Evolutionary conservation across 441 rosid genomes (phyloP).

Genomic region (Capsella rubella): DNA sequence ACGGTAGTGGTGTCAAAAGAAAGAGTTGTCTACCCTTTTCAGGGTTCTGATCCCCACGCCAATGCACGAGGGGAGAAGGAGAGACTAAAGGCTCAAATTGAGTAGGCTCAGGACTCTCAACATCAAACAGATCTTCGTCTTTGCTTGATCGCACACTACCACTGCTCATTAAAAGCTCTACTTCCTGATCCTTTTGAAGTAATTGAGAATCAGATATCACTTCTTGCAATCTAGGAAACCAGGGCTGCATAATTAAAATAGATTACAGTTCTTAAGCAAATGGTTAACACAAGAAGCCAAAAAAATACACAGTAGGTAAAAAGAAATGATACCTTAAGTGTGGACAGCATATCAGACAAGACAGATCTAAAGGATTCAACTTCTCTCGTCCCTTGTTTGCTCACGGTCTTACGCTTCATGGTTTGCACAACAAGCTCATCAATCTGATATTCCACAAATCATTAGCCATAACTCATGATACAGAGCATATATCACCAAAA

Average conservation of each 20-base stretch:
- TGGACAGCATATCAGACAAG: constrained; percentile 66
- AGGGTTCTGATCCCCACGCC: constrained; percentile 71
- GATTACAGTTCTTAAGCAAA: background rate
- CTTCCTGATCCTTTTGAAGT: constrained; percentile 44
- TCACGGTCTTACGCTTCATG: constrained; percentile 49
- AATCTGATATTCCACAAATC: constrained; percentile 52
- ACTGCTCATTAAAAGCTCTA: constrained; percentile 30
- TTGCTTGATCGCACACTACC: constrained; percentile 45
- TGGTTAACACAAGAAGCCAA: too few relatives aligned
- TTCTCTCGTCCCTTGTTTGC: constrained; percentile 60
- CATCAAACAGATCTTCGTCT: constrained; percentile 47
- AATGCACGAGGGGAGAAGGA: constrained; percentile 91
- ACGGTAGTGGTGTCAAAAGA: constrained; percentile 84
- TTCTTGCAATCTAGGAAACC: constrained; percentile 74
- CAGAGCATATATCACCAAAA: background rate
- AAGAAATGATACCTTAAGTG: constrained; percentile 65
- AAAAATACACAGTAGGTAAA: too few relatives aligned
- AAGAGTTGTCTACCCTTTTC: constrained; percentile 80
- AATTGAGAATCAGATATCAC: constrained; percentile 43
- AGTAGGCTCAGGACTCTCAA: constrained; percentile 70
- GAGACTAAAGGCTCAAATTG: constrained; percentile 65
- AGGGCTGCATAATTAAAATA: constrained; percentile 66
- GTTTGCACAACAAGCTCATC: constrained; percentile 86
- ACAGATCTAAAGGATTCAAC: constrained; percentile 60
- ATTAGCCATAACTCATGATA: constrained; percentile 19